Evolutionary conservation across 2,329 filamentous ascomycete species (phyloP), one percentile per base, ranked within the genome.

Genomic region (Tolypocladium ovalisporum): DNA sequence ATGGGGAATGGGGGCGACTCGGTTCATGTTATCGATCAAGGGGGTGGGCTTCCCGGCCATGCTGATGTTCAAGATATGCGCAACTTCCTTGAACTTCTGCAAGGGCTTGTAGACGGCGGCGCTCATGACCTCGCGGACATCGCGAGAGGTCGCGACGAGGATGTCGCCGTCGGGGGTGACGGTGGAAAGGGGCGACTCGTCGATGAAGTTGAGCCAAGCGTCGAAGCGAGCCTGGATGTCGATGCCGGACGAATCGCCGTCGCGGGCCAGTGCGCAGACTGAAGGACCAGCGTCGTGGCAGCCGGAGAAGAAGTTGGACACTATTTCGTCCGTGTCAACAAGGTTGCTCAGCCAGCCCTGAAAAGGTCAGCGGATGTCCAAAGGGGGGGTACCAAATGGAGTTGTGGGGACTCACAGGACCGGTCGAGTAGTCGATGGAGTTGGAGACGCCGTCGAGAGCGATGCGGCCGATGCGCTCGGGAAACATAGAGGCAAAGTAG

Each of bases 391-490:
- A 17, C 22, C 10, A 8, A 10, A 15, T n/a, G 5, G 22, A 17
- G 27, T n/a, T 6, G 53, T n/a, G 34, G 39, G 9, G 9, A 65
- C 71, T 61, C 61, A 73, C 70, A 1, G 62, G 37, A 7, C 62
- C 61, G 49, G 61, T 64, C 27, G 60, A 57, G 56, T 75, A 76
- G 61, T 76, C 74, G 17, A 71, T 60, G 0, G 66, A 60, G 57
- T 77, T 67, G 19, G 61, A 64, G 2, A 76, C 69, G 1, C 68
- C 73, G 22, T 76, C 75, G 2, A 76, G 65, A 4, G 78, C 66
- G 55, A 79, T 64, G 17, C 75, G 70, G 0, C 70, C 75, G 10
- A 79, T 62, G 3, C 71, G 65, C 0, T 62, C 69, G 0, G 71
- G 69, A 37, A 68, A 73, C 66, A 73, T 65, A 35, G 70, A 67